A percentile compares a stretch with the other conserved stretches of the same genome.
phyloP scores from a whole-genome alignment of 371 early-diverging fungal species.

The Smittium culicis region DNA sequence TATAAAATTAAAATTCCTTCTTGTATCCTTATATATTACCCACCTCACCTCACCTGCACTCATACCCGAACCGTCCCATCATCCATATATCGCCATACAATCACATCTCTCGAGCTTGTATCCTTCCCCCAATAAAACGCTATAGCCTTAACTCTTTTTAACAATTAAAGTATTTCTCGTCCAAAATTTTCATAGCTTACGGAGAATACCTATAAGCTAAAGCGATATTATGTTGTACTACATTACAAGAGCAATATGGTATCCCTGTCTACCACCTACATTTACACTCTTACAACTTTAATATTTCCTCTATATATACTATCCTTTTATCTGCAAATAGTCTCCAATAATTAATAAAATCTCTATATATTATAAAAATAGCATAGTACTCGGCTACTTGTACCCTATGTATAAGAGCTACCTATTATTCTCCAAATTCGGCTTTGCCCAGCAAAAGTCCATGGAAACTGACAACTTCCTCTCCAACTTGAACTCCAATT shows the following conservation, averaged over 20 bases:
- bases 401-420: conserved; percentile 8
- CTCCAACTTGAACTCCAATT: neutral
- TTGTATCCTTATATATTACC: too few relatives aligned
- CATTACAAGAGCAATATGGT: conserved; percentile 9
- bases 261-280: neutral
- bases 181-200: too few relatives aligned
- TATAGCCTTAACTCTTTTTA: too few relatives aligned
- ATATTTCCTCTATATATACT: neutral
- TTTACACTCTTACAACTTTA: neutral
- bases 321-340: neutral
- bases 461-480: neutral
- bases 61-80: too few relatives aligned
- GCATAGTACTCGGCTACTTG: conserved; percentile 2
- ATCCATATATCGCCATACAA: too few relatives aligned
- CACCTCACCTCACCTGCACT: too few relatives aligned
- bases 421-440: neutral
- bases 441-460: neutral
- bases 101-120: too few relatives aligned
- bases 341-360: neutral
- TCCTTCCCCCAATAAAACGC: too few relatives aligned
- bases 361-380: neutral
- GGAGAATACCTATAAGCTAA: too few relatives aligned
- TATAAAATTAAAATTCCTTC: too few relatives aligned
- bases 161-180: too few relatives aligned
- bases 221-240: conserved; percentile 12